Conservation (phyloP, 345 rosid genomes). For the Leavenworthia alabamica region DNA sequence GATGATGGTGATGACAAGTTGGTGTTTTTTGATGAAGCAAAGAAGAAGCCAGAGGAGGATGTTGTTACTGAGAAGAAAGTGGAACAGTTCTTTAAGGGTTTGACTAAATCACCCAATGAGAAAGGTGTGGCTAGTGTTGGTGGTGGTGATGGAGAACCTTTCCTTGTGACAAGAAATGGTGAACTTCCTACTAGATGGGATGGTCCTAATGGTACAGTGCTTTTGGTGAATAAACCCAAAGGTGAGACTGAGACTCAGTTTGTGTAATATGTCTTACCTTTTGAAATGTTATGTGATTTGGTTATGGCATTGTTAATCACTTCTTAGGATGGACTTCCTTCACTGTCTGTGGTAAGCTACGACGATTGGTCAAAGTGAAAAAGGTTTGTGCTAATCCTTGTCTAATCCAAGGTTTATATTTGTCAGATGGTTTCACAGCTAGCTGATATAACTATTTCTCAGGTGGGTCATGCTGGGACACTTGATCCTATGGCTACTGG, state of each 20-base stretch:
- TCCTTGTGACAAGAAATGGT: conserved; percentile 54
- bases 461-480: conserved; percentile 99
- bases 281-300: conserved; percentile 12
- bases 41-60: conserved; percentile 27
- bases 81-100: conserved; percentile 74
- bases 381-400: conserved; percentile 46
- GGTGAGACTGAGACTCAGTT: conserved; percentile 44
- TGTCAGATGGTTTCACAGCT: neutral
- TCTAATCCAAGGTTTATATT: neutral
- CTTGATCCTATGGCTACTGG: conserved; percentile 99
- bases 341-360: conserved; percentile 95
- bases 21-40: conserved; percentile 65
- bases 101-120: conserved; percentile 64
- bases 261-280: neutral
- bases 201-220: conserved; percentile 69
- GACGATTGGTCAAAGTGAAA: conserved; percentile 77
- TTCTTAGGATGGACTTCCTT: conserved; percentile 90
- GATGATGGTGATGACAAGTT: conserved; percentile 39
- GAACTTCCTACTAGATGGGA: conserved; percentile 91
- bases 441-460: conserved; percentile 6
- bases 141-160: conserved; percentile 57
- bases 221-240: conserved; percentile 90
- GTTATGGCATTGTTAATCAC: conserved; percentile 29
- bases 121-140: conserved; percentile 42
- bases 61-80: conserved; percentile 79